Evolutionary conservation across 352 stramenopile species (phyloP), one percentile per base, ranked within the genome.

Genomic region (Phytophthora uliginosa): DNA sequence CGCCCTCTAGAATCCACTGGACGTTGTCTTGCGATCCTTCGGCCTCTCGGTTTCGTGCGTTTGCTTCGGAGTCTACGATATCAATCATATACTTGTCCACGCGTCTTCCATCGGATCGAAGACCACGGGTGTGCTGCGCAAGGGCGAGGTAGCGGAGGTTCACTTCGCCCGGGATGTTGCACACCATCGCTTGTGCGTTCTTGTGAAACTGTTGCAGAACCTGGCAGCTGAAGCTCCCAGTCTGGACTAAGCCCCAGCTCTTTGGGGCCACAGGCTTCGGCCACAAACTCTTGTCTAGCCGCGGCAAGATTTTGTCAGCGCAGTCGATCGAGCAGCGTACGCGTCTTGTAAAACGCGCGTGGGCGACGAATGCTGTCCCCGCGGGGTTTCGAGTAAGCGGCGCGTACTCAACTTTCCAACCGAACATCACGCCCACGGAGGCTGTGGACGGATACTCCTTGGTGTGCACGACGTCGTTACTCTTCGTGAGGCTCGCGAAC

Each of bases 1-100:
- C 69, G 13, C 73, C 69, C n/a, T 74, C 63, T 15, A 53, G 31
- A 36, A 77, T 18, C 73, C 69, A 80, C 48, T 74, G 55, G 2
- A 80, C 55, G 4, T 54, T 54, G 17, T 47, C 28, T 24, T 51
- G 59, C 18, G 31, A 22, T 22, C 52, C 52, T 34, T 56, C 50
- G 3, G 50, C 50, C n/a, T 34, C 50, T n/a, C 50, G 22, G 13
- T 56, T 56, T 0, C 50, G 50, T 10, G 50, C 20, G 50, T 56
- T 56, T 0, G 22, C n/a, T 56, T 31, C 12, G 1, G 50, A 22
- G 24, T 56, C 50, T 1, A 12, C 50, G 3, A 34, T 34, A 20
- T 10, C 34, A 7, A 56, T 36, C 12, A 36, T 34, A 10, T 56
- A 56, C 50, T 36, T 36, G 13, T 34, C 50, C 24, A 56, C 24